Base-by-base conservation (phyloP, 495 filamentous ascomycete species). In the Xylaria grammica region DNA sequence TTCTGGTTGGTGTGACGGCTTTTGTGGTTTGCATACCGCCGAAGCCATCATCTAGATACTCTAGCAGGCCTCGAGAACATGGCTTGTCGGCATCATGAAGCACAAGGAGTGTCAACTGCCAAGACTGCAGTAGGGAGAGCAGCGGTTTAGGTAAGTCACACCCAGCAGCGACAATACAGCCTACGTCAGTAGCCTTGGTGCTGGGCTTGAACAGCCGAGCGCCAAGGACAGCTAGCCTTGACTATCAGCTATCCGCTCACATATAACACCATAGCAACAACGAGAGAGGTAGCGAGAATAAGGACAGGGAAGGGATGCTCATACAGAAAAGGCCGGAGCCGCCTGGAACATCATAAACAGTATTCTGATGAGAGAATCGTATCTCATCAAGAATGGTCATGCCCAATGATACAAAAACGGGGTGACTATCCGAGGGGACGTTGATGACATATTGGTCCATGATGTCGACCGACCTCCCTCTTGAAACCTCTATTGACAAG, bases 291-390 rank as follows among this genome's bases (percentile, higher is more conserved):
- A 34, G 77, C 74, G 20, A 79, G 57, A 36, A 71, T 66, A 13
- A 75, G 75, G 38, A 78, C n/a, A n/a, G n/a, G n/a, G 77, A 8
- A 79, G 64, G 7, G 19, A 1, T 29, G n/a, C 17, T 58, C n/a
- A 72, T 77, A 78, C 77, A 73, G n/a, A 76, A 78, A 1, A 72
- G 53, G 13, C 77, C 77, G 22, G 74, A 76, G 0, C 77, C 77
- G 22, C 77, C 77, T 2, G 78, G 68, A 4, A 78, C 60, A 61
- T 79, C 66, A 4, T 34, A 68, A 36, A 77, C 59, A 11, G 69
- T 66, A 13, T 62, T 32, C 6, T 51, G 62, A 27, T 69, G 58
- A 0, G 70, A 63, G 44, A 75, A 68, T 15, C 62, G 69, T 50
- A 78, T 69, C 34, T 77, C 76, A 30, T 79, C 76, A 24, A 79